These are phyloP conservation scores for Infundibulicybe gibba DNA, from an alignment of 768 basidiomycete species.

Conservation along the genomic window DNA sequence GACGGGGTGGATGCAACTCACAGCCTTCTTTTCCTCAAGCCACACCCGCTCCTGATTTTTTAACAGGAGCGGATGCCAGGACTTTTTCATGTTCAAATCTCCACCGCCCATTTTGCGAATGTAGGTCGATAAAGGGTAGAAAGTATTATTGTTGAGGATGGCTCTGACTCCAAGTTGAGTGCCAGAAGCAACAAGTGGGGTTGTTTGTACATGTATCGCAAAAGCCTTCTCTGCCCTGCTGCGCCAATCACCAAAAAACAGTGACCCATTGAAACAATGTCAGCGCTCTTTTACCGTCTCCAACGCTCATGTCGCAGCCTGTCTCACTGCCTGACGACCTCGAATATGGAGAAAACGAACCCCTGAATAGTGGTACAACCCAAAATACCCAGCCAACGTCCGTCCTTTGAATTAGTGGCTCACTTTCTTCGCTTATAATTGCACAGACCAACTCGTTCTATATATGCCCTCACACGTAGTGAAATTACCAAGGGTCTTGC, in stretches of 20 bases:
- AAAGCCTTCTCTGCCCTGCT: background rate
- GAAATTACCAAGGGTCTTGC: constrained; percentile 86
- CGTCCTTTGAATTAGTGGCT: background rate
- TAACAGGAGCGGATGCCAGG: constrained; percentile 97
- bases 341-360: constrained; percentile 27
- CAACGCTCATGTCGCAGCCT: background rate
- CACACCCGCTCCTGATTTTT: constrained; percentile 99
- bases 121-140: constrained; percentile 4
- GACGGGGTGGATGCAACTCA: constrained; percentile 32
- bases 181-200: background rate
- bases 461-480: constrained; percentile 77
- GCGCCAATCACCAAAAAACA: background rate
- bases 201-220: constrained; percentile 12
- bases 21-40: constrained; percentile 97
- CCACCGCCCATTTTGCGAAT: constrained; percentile 88
- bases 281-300: background rate
- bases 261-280: background rate
- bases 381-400: background rate
- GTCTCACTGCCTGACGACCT: constrained; percentile 2
- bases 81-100: constrained; percentile 99
- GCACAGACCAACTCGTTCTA: constrained; percentile 69
- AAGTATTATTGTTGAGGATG: constrained; percentile 1
- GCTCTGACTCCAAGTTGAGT: background rate
- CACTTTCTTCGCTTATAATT: constrained; percentile 8
- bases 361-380: constrained; percentile 21